phyloP scores from a whole-genome alignment of 257 asterid species.

The Solanum pennellii region DNA sequence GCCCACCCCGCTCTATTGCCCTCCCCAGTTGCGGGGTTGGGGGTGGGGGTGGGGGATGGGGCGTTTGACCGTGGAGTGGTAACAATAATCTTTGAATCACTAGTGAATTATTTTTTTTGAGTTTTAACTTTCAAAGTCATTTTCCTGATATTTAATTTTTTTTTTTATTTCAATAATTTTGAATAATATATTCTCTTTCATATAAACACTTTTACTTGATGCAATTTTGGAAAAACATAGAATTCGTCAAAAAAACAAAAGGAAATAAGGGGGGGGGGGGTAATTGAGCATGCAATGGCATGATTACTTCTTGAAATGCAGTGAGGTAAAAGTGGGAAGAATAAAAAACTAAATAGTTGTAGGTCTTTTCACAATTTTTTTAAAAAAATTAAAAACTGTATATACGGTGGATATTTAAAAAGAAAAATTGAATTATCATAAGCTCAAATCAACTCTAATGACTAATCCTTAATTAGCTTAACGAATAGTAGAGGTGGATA shows the following conservation, averaged over 20 bases:
- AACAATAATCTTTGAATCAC: not conserved
- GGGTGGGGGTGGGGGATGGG: not conserved
- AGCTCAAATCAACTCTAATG: not conserved
- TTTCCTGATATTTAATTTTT: too few species aligned
- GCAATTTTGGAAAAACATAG: not conserved
- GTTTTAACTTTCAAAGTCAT: too few species aligned
- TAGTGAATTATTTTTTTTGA: not conserved
- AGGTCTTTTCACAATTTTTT: not conserved
- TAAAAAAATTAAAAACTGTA: not conserved
- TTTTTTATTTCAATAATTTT: not conserved
- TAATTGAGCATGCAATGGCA: not conserved
- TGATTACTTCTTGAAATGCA: not conserved
- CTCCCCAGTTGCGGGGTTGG: too few species aligned
- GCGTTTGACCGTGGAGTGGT: not conserved
- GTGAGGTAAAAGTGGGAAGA: not conserved
- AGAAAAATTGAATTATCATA: not conserved
- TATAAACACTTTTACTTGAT: not conserved
- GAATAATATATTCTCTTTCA: not conserved
- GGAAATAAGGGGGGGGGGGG: too few species aligned
- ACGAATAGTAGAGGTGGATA: not conserved
- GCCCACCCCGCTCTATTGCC: too few species aligned
- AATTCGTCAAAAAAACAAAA: not conserved
- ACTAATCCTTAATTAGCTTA: too few species aligned
- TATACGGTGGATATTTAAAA: not conserved
- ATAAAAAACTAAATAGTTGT: not conserved